A percentile compares a stretch with the other conserved stretches of the same genome.
phyloP scores from a whole-genome alignment of 306 rosid species.

The Fagus crenata region DNA sequence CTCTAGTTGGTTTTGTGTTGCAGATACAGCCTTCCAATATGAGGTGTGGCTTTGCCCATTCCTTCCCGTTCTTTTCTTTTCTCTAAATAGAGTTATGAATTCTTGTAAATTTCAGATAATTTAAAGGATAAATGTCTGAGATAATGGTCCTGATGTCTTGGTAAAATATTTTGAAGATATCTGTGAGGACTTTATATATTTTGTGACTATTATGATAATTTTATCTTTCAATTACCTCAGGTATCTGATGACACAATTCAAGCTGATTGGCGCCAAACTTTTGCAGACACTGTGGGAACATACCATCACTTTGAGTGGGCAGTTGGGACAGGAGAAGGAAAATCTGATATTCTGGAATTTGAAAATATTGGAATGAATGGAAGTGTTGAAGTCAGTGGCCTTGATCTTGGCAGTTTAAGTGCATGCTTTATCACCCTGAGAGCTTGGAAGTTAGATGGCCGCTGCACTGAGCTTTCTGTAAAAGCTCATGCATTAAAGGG shows the following conservation, averaged over 20 bases:
- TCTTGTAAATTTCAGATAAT: neutral
- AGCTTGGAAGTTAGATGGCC: conserved; percentile 95
- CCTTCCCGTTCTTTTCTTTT: conserved; percentile 24
- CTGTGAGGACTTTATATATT: conserved; percentile 10
- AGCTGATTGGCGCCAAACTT: conserved; percentile 94
- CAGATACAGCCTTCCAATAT: conserved; percentile 90
- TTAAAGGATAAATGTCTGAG: conserved; percentile 12
- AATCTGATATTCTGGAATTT: conserved; percentile 87
- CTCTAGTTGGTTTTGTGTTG: conserved; percentile 97
- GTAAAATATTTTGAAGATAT: conserved; percentile 5
- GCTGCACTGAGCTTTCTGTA: conserved; percentile 84
- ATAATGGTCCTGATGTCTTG: conserved; percentile 14
- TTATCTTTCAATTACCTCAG: conserved; percentile 45
- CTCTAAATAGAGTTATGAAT: conserved; percentile 10
- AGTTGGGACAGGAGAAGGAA: conserved; percentile 97
- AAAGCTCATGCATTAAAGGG: conserved; percentile 96
- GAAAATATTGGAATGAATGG: conserved; percentile 91
- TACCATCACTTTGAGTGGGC: conserved; percentile 99
- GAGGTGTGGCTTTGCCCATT: conserved; percentile 65
- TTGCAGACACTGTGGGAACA: conserved; percentile 74
- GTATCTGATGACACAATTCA: conserved; percentile 76
- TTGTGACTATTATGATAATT: conserved; percentile 22
- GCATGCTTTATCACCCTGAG: conserved; percentile 87
- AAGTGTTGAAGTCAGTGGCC: conserved; percentile 70
- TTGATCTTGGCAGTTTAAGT: conserved; percentile 75